A percentile compares a stretch with the other conserved stretches of the same genome.
These are phyloP conservation scores for Ceratocystis lukuohia DNA, from an alignment of 2,329 filamentous ascomycete species.

Conservation along the genomic window DNA sequence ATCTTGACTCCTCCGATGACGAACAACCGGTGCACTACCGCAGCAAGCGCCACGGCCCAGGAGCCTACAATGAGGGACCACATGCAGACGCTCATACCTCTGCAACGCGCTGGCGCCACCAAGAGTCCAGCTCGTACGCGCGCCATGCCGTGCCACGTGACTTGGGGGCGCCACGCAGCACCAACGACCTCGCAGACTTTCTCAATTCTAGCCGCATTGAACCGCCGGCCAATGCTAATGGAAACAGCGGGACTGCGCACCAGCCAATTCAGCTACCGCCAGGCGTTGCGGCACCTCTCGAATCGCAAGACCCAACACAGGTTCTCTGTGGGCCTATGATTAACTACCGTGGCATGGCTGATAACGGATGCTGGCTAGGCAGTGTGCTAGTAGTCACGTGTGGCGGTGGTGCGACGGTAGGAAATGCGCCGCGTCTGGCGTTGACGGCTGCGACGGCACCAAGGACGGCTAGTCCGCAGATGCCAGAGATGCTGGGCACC, in stretches of 20 bases:
- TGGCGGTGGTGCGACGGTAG: slow-evolving; percentile 37
- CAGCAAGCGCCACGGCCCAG: not conserved
- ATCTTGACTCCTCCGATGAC: slow-evolving; percentile 19
- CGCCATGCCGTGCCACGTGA: slow-evolving; percentile 36
- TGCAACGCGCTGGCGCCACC: slow-evolving; percentile 46
- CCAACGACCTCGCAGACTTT: slow-evolving; percentile 42
- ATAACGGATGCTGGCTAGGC: slow-evolving; percentile 63
- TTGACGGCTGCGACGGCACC: slow-evolving; percentile 3
- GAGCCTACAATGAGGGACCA: slow-evolving; percentile 20
- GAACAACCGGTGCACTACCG: slow-evolving; percentile 25
- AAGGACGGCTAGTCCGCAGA: slow-evolving; percentile 6
- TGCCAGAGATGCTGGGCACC: slow-evolving; percentile 34
- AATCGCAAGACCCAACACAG: slow-evolving; percentile 37
- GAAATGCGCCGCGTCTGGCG: slow-evolving; percentile 11
- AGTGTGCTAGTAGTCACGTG: slow-evolving; percentile 73
- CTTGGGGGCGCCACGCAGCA: slow-evolving; percentile 29
- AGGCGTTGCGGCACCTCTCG: slow-evolving; percentile 17
- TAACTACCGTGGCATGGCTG: slow-evolving; percentile 60
- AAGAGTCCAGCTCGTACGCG: slow-evolving; percentile 45
- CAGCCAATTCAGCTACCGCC: slow-evolving; percentile 36
- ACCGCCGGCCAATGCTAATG: slow-evolving; percentile 24
- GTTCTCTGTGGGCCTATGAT: slow-evolving; percentile 60
- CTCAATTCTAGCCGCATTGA: slow-evolving; percentile 42
- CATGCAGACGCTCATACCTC: slow-evolving; percentile 33
- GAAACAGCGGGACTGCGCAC: slow-evolving; percentile 29